Percentiles rank a stretch among this genome's conserved stretches.
Conservation (phyloP, 495 filamentous ascomycete species). For the Podospora pseudoanserina region DNA sequence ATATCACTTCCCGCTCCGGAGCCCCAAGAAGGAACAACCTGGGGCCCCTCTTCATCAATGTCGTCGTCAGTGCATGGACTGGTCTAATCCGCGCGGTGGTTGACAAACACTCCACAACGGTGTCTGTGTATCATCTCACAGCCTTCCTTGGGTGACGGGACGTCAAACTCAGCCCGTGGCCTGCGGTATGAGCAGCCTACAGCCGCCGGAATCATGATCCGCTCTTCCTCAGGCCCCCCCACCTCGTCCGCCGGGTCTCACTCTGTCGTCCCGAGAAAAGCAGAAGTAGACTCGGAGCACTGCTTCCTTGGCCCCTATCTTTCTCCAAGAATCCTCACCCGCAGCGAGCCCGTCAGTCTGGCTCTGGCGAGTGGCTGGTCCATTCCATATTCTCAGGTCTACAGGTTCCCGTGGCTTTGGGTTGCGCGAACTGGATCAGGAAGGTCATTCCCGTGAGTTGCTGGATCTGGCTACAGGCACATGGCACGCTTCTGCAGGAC, state of each 20-base stretch:
- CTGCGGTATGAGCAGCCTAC: neutral
- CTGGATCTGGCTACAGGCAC: neutral
- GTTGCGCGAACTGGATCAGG: neutral
- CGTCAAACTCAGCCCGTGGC: neutral
- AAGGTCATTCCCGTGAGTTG: neutral
- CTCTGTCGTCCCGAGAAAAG: neutral
- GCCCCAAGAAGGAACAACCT: neutral
- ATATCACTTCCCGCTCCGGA: neutral
- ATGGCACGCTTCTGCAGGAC: neutral
- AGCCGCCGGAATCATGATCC: constrained; percentile 8
- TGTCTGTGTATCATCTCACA: neutral
- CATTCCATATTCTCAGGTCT: neutral
- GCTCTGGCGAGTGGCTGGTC: too few relatives aligned
- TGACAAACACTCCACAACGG: neutral
- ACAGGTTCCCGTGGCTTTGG: neutral
- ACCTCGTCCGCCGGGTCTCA: neutral
- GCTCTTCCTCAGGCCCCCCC: constrained; percentile 1
- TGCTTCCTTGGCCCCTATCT: neutral
- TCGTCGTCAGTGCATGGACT: neutral
- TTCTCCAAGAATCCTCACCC: neutral
- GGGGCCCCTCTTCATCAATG: neutral
- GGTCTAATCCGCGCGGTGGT: neutral
- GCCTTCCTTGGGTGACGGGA: neutral
- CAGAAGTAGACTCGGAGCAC: neutral
- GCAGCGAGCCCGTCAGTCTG: too few relatives aligned